Base-by-base conservation (phyloP, 192 early-diverging fungal genomes). In the Coemansia sp. region DNA sequence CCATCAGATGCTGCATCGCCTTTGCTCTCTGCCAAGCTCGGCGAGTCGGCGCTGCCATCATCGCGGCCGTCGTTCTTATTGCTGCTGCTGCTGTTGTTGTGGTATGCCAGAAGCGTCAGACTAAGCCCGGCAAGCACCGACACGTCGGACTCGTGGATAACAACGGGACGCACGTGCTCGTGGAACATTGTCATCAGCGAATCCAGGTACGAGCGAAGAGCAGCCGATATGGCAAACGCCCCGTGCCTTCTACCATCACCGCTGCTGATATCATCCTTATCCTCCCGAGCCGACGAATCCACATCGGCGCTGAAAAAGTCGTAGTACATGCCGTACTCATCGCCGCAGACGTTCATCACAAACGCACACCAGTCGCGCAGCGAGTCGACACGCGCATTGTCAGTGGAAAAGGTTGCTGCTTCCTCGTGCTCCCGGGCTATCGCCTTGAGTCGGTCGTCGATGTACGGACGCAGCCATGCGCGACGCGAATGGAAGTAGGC, bases 111-210 rank as follows among this genome's bases (percentile, higher is more conserved):
- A 44, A 80, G 70, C 41, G 68, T 76, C 50, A 70, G 83, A 61
- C 93, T 95, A 6, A 98, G 75, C 32, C 91, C 93, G 0, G 95
- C 92, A 9, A 98, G 85, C 18, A 86, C 86, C 39, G 90, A 89
- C 16, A 97, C 94, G 39, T 88, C 82, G 16, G 86, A 80, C 68
- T 97, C 94, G 65, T 92, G 90, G 63, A 98, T 92, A 52, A 98
- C 93, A 10, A 91, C 79, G 32, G 95, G 95, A 5, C 97, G 88
- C 21, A 97, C 83, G 38, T 91, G 87, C 61, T 96, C 92, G 67
- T 95, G 92, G 15, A 98, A 83, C 62, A 89, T 81, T 45, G 86
- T 85, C 57, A 89, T 88, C 7, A 93, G 72, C 0, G 84, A 66
- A 58, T 98, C 95, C 42, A 97, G 74, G 67, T 92, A 94, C 37